Percentiles rank a stretch among this genome's conserved stretches.
These are phyloP conservation scores for Trichoderma harzianum DNA, from an alignment of 2,329 filamentous ascomycete genomes.

Conservation along the genomic window DNA sequence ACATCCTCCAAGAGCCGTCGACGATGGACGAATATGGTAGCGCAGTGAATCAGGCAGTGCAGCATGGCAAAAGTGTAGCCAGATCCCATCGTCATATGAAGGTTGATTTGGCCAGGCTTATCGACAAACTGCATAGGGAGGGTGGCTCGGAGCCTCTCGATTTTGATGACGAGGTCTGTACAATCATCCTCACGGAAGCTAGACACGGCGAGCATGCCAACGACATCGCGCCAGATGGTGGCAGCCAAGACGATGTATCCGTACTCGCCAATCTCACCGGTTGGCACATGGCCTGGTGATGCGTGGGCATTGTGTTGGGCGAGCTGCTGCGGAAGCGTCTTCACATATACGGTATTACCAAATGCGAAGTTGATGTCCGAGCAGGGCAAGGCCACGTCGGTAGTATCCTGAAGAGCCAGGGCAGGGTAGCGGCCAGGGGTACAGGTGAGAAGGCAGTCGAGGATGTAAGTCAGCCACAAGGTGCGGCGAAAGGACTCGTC, in stretches of 20 bases:
- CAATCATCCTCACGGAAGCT: conserved; percentile 55
- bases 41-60: conserved; percentile 58
- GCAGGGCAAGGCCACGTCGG: conserved; percentile 56
- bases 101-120: conserved; percentile 58
- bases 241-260: conserved; percentile 60
- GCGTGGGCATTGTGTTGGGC: conserved; percentile 30
- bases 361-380: conserved; percentile 62
- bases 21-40: conserved; percentile 59
- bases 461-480: conserved; percentile 60
- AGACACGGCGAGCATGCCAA: conserved; percentile 54
- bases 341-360: conserved; percentile 56
- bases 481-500: conserved; percentile 61
- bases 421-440: conserved; percentile 58
- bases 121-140: conserved; percentile 59
- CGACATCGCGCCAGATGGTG: conserved; percentile 59
- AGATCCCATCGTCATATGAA: conserved; percentile 63
- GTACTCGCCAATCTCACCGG: conserved; percentile 58
- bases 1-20: conserved; percentile 58
- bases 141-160: conserved; percentile 52
- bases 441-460: conserved; percentile 60
- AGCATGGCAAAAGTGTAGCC: conserved; percentile 62
- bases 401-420: conserved; percentile 51
- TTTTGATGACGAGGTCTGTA: conserved; percentile 48
- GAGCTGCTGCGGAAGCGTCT: conserved; percentile 48
- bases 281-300: conserved; percentile 34